These are phyloP conservation scores for Diphasiastrum complanatum DNA, from an alignment of 83 land plant species.

Conservation along the genomic window DNA sequence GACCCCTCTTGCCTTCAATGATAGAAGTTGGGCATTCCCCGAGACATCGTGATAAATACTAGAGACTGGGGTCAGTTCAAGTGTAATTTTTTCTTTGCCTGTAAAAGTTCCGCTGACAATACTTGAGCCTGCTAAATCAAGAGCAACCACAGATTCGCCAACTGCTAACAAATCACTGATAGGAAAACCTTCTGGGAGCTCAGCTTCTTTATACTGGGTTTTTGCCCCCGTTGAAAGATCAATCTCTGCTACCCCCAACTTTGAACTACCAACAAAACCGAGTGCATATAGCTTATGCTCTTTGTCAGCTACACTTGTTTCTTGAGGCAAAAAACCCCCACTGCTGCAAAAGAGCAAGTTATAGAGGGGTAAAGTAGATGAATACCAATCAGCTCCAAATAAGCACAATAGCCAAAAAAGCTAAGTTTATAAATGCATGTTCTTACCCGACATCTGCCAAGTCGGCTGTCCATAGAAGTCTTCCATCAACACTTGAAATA, in stretches of 20 bases:
- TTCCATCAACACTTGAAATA: slow-evolving; percentile 11
- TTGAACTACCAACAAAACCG: slow-evolving; percentile 2
- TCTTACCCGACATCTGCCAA: slow-evolving; percentile 7
- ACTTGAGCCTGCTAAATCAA: slow-evolving; percentile 1
- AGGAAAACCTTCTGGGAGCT: neutral
- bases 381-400: too few relatives aligned
- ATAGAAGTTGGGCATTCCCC: slow-evolving; percentile 9
- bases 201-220: slow-evolving; percentile 2
- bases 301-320: neutral
- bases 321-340: slow-evolving; percentile 24
- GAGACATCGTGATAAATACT: slow-evolving; percentile 6
- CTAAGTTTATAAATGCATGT: neutral
- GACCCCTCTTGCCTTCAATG: neutral
- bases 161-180: slow-evolving; percentile 5
- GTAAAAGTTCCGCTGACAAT: slow-evolving; percentile 4
- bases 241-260: slow-evolving; percentile 1
- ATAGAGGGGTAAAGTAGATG: too few relatives aligned
- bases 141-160: slow-evolving; percentile 1
- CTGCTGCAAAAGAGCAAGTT: too few relatives aligned
- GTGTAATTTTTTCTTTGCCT: neutral
- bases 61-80: neutral
- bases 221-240: slow-evolving; percentile 1
- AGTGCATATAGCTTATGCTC: slow-evolving; percentile 5
- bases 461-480: slow-evolving; percentile 12
- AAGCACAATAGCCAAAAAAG: neutral